Percentiles rank a stretch among this genome's conserved stretches.
phyloP scores from a whole-genome alignment of 1,139 yeast species.

The Saccharomyces pastorianus region DNA sequence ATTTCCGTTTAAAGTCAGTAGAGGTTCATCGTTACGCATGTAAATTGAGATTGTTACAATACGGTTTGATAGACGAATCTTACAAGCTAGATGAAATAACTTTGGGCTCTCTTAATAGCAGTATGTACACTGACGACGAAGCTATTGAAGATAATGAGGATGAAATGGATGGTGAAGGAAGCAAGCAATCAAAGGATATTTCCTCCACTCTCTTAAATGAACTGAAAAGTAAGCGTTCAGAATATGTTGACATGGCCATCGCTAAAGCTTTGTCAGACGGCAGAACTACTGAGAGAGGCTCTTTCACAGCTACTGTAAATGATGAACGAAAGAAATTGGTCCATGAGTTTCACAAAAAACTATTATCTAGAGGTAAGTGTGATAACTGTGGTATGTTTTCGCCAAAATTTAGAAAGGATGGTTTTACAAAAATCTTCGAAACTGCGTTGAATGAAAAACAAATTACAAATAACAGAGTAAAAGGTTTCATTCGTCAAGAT shows the following conservation, averaged over 20 bases:
- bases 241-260: slow-evolving; percentile 62
- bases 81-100: slow-evolving; percentile 60
- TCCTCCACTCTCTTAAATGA: slow-evolving; percentile 36
- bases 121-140: slow-evolving; percentile 35
- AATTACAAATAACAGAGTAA: slow-evolving; percentile 67
- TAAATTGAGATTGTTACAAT: slow-evolving; percentile 73
- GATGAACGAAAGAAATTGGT: slow-evolving; percentile 79
- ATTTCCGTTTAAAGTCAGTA: slow-evolving; percentile 56
- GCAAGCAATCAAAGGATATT: slow-evolving; percentile 32
- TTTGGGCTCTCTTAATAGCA: slow-evolving; percentile 29
- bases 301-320: slow-evolving; percentile 71
- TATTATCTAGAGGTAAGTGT: slow-evolving; percentile 76
- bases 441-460: slow-evolving; percentile 78
- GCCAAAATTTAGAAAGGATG: slow-evolving; percentile 91
- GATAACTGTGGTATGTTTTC: slow-evolving; percentile 94
- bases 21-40: slow-evolving; percentile 75
- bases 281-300: slow-evolving; percentile 55
- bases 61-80: slow-evolving; percentile 78
- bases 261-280: slow-evolving; percentile 75
- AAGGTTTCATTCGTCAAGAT: slow-evolving; percentile 68
- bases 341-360: slow-evolving; percentile 65
- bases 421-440: slow-evolving; percentile 87
- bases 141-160: slow-evolving; percentile 28
- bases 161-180: slow-evolving; percentile 26
- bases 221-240: slow-evolving; percentile 52